phyloP scores from a whole-genome alignment of 2,329 filamentous ascomycete genomes.

The Sporothrix variecibatus region DNA sequence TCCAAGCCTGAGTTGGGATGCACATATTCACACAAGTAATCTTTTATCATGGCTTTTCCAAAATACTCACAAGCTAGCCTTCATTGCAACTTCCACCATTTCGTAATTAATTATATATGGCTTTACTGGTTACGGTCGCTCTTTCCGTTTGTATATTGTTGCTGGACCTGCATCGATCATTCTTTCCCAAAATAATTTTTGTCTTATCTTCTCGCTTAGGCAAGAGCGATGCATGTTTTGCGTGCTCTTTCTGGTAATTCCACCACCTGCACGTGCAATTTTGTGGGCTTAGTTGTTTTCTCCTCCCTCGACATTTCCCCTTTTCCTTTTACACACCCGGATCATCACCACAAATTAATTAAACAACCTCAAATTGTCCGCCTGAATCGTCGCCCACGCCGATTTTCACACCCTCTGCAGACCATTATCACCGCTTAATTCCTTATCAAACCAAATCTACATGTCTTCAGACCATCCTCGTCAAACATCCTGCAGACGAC shows the following conservation, averaged over 20 bases:
- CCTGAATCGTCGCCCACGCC: neutral
- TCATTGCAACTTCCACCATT: neutral
- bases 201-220: neutral
- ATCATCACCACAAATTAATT: neutral
- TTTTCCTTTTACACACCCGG: neutral
- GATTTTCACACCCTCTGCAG: neutral
- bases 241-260: slow-evolving; percentile 15
- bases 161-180: neutral
- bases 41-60: neutral
- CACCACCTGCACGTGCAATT: neutral
- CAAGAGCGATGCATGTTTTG: neutral
- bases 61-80: neutral
- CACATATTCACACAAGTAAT: too few relatives aligned
- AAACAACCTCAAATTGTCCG: neutral
- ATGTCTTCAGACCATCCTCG: neutral
- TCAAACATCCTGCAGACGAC: neutral
- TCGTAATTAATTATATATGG: too few relatives aligned
- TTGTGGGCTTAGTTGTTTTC: neutral
- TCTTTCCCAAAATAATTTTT: neutral
- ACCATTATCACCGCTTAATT: neutral
- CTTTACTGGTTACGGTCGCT: neutral
- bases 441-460: neutral
- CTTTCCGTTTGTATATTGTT: neutral
- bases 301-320: neutral
- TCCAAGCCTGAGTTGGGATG: neutral